These are phyloP conservation scores for Fonsecaea multimorphosa DNA, from an alignment of 2,329 filamentous ascomycete species.

Conservation along the genomic window DNA sequence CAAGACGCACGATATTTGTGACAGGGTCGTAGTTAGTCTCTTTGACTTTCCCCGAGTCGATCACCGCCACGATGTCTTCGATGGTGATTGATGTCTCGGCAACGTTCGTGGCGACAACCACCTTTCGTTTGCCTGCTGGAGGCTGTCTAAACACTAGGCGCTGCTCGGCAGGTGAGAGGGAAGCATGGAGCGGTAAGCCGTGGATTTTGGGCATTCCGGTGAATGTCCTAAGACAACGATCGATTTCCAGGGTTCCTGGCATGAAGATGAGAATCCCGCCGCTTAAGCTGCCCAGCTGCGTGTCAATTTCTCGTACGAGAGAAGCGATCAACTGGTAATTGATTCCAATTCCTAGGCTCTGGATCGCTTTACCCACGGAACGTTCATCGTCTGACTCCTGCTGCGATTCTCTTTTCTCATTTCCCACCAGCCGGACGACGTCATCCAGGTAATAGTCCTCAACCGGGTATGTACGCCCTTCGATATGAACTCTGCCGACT, in stretches of 20 bases:
- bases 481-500: slow-evolving; percentile 84
- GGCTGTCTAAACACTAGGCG: slow-evolving; percentile 80
- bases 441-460: slow-evolving; percentile 90
- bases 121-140: slow-evolving; percentile 81
- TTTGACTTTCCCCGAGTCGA: slow-evolving; percentile 94
- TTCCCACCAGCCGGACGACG: slow-evolving; percentile 74
- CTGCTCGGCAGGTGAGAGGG: slow-evolving; percentile 85
- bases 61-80: slow-evolving; percentile 93
- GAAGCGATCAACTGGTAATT: slow-evolving; percentile 88
- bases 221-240: slow-evolving; percentile 74
- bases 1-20: slow-evolving; percentile 91
- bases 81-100: slow-evolving; percentile 99
- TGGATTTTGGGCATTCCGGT: slow-evolving; percentile 70
- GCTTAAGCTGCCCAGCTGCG: slow-evolving; percentile 71
- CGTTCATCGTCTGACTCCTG: slow-evolving; percentile 41
- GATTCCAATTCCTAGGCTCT: slow-evolving; percentile 78
- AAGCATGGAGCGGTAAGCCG: slow-evolving; percentile 88
- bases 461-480: slow-evolving; percentile 87
- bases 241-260: slow-evolving; percentile 90
- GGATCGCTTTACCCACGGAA: slow-evolving; percentile 71
- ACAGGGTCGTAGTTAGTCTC: slow-evolving; percentile 92
- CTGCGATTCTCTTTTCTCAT: slow-evolving; percentile 36
- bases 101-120: slow-evolving; percentile 94
- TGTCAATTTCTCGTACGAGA: slow-evolving; percentile 81
- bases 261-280: slow-evolving; percentile 96